Conservation (phyloP, 1,284 basidiomycete species). For the Cerrena zonata region DNA sequence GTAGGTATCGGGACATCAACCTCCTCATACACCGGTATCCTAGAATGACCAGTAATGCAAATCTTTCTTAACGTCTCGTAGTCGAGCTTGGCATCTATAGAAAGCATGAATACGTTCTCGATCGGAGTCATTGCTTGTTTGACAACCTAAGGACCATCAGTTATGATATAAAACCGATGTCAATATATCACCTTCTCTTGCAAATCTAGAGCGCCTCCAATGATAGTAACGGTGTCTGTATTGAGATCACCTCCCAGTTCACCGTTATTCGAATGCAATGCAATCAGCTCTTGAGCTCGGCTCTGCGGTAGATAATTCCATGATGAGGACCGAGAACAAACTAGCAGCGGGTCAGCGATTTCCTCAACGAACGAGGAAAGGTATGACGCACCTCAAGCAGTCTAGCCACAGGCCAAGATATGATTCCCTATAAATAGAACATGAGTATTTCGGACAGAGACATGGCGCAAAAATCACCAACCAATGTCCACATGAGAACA, state of each 20-base stretch:
- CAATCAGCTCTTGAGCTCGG: conserved; percentile 67
- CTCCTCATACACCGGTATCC: conserved; percentile 71
- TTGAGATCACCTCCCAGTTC: conserved; percentile 64
- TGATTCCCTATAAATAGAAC: conserved; percentile 45
- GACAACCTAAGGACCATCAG: conserved; percentile 17
- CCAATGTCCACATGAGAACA: conserved; percentile 64
- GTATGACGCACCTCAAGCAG: conserved; percentile 40
- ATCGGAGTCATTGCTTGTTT: conserved; percentile 77
- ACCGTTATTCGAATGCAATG: conserved; percentile 56
- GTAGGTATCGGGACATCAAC: conserved; percentile 51
- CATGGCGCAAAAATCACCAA: conserved; percentile 29
- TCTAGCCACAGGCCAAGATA: conserved; percentile 79
- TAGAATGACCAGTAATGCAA: conserved; percentile 74
- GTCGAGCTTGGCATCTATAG: conserved; percentile 74
- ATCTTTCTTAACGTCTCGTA: conserved; percentile 72
- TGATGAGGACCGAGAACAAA: conserved; percentile 58
- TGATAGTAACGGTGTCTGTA: conserved; percentile 70
- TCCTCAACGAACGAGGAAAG: not conserved
- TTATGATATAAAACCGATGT: conserved; percentile 31
- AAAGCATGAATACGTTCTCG: conserved; percentile 75
- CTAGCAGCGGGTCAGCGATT: conserved; percentile 1
- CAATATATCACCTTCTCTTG: conserved; percentile 63
- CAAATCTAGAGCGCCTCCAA: conserved; percentile 68
- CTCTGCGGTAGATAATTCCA: conserved; percentile 53
- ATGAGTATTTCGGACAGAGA: conserved; percentile 4